These are phyloP conservation scores for Paramecium octaurelia DNA, from an alignment of 73 alveolate species.

Conservation along the genomic window DNA sequence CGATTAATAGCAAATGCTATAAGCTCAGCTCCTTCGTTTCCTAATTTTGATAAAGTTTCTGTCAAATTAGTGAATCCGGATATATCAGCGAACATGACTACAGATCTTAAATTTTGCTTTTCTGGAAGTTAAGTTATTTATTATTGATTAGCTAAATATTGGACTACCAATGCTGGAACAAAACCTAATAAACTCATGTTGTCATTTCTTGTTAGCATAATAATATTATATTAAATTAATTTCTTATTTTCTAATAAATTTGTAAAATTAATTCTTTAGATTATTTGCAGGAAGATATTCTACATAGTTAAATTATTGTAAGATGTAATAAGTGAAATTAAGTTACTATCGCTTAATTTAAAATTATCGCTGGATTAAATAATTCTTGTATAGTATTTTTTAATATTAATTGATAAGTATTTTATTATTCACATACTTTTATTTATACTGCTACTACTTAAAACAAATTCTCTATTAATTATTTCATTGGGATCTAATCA, in stretches of 20 bases:
- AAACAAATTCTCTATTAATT: too few relatives aligned
- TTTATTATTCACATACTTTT: too few relatives aligned
- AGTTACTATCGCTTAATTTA: background rate
- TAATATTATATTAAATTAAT: too few relatives aligned
- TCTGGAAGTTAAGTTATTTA: constrained; percentile 36
- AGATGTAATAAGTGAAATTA: too few relatives aligned
- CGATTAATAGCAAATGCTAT: constrained; percentile 90
- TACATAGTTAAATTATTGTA: too few relatives aligned
- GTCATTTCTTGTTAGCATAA: background rate
- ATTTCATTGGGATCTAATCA: too few relatives aligned
- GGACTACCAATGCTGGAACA: constrained; percentile 61
- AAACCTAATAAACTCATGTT: constrained; percentile 41
- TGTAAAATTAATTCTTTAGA: background rate
- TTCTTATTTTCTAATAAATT: background rate
- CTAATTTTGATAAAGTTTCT: constrained; percentile 72
- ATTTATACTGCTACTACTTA: too few relatives aligned
- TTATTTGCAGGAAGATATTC: too few relatives aligned
- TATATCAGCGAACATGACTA: constrained; percentile 64
- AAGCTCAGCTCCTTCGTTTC: constrained; percentile 90
- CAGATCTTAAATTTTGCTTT: constrained; percentile 53
- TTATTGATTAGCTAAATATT: background rate
- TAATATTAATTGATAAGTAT: too few relatives aligned
- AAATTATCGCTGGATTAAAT: background rate
- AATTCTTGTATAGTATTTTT: background rate
- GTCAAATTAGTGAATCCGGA: constrained; percentile 60